These are phyloP conservation scores for Proliferodiscus dingleyae DNA, from an alignment of 2,329 filamentous ascomycete genomes.

Conservation along the genomic window DNA sequence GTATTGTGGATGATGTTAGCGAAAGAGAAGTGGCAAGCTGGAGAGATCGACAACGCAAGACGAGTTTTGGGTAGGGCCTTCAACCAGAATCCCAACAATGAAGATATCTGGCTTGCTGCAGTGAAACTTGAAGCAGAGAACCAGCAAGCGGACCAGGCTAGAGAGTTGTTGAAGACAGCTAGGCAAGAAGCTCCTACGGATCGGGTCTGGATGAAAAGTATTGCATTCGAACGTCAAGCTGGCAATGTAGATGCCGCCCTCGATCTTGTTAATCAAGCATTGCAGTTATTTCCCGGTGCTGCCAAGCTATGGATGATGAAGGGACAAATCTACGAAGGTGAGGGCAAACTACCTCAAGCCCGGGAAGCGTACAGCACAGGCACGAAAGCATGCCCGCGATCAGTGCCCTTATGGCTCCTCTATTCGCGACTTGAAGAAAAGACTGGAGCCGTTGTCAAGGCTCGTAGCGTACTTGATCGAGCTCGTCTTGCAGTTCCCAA, in stretches of 20 bases:
- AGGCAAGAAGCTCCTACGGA: slow-evolving; percentile 88
- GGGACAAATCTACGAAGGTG: slow-evolving; percentile 89
- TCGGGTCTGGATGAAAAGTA: slow-evolving; percentile 94
- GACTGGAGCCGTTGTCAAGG: slow-evolving; percentile 79
- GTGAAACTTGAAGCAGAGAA: slow-evolving; percentile 96
- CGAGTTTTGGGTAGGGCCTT: slow-evolving; percentile 84
- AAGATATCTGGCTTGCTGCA: slow-evolving; percentile 95
- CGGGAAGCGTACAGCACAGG: slow-evolving; percentile 86
- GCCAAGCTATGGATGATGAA: slow-evolving; percentile 98
- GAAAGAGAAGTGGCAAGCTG: slow-evolving; percentile 87
- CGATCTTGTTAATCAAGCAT: slow-evolving; percentile 78
- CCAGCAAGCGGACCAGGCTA: slow-evolving; percentile 73
- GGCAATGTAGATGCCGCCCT: slow-evolving; percentile 76
- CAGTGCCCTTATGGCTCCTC: slow-evolving; percentile 84
- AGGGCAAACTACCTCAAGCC: slow-evolving; percentile 75
- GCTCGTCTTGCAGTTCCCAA: slow-evolving; percentile 85
- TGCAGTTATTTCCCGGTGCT: slow-evolving; percentile 79
- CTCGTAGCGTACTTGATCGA: slow-evolving; percentile 86
- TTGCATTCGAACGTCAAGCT: slow-evolving; percentile 84
- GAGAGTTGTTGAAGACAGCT: slow-evolving; percentile 75
- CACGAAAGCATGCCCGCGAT: slow-evolving; percentile 78
- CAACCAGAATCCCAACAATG: slow-evolving; percentile 91
- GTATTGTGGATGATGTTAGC: slow-evolving; percentile 94
- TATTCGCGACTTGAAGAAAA: slow-evolving; percentile 85
- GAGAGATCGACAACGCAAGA: slow-evolving; percentile 81